Percentiles rank a stretch among this genome's conserved stretches.
phyloP scores from a whole-genome alignment of 345 rosid species.

The Salix koriyanagi region DNA sequence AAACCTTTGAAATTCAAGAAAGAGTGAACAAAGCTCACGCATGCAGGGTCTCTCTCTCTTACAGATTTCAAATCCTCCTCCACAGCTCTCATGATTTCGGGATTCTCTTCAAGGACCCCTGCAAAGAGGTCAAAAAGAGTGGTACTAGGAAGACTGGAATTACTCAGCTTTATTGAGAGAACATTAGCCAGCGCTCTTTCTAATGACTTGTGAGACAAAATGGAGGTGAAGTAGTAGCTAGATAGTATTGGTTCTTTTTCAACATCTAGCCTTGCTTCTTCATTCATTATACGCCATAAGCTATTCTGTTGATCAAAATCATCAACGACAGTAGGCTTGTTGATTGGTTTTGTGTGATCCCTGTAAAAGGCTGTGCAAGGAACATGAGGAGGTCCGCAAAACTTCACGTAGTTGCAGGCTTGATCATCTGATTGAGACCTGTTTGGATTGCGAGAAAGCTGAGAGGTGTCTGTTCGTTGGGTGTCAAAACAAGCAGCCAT shows the following conservation, averaged over 20 bases:
- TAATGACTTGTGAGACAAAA: conserved; percentile 55
- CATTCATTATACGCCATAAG: conserved; percentile 57
- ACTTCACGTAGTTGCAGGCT: conserved; percentile 27
- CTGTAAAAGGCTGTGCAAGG: conserved; percentile 24
- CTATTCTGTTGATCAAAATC: conserved; percentile 20
- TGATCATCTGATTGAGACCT: conserved; percentile 39
- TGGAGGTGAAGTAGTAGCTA: conserved; percentile 55
- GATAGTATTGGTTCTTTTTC: conserved; percentile 66
- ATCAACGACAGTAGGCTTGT: conserved; percentile 16
- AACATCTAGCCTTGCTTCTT: conserved; percentile 62
- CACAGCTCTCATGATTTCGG: conserved; percentile 46
- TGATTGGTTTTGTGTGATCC: conserved; percentile 33
- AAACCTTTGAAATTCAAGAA: conserved; percentile 80
- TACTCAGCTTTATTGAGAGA: conserved; percentile 61
- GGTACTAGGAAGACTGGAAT: conserved; percentile 48
- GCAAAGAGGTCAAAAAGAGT: conserved; percentile 62
- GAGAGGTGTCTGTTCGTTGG: conserved; percentile 36
- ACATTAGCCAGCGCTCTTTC: conserved; percentile 72
- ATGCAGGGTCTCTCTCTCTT: conserved; percentile 82
- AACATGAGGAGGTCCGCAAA: conserved; percentile 32
- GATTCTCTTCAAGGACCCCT: conserved; percentile 45
- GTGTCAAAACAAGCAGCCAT: conserved; percentile 81
- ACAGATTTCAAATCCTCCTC: conserved; percentile 62
- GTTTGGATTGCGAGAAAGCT: conserved; percentile 43
- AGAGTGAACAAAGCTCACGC: conserved; percentile 69